Evolutionary conservation across 176 grass and related monocot genomes (phyloP).

Genomic region (Hyparrhenia diplandra): DNA sequence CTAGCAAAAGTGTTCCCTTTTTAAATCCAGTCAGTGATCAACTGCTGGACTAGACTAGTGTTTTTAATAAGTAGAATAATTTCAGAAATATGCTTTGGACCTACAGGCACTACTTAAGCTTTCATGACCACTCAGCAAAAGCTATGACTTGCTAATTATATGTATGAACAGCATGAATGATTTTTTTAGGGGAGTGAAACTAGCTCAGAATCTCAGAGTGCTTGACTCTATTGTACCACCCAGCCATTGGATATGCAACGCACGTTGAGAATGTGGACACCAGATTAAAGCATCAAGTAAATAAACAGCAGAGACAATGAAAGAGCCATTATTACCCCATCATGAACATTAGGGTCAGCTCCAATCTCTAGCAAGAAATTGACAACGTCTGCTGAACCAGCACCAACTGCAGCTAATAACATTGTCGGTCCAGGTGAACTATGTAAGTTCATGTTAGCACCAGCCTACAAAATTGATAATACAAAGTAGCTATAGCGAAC

Average conservation of each 20-base stretch:
- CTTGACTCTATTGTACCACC: background rate
- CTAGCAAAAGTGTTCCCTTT: background rate
- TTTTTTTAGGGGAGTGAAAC: background rate
- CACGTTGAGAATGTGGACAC: too few species aligned
- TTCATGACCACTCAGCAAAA: background rate
- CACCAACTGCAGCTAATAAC: slow-evolving; percentile 17
- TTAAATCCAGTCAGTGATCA: background rate
- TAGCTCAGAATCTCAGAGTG: background rate
- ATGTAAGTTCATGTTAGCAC: slow-evolving; percentile 37
- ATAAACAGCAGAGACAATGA: background rate
- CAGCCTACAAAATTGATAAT: slow-evolving; percentile 32
- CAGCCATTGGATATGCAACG: background rate
- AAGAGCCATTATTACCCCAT: background rate
- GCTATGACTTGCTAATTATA: background rate
- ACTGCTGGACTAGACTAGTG: background rate
- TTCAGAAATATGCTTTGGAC: background rate
- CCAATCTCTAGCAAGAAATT: slow-evolving; percentile 21
- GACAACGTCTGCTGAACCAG: slow-evolving; percentile 20
- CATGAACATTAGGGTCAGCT: slow-evolving; percentile 19
- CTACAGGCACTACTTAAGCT: background rate
- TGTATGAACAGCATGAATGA: background rate
- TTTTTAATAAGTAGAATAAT: background rate
- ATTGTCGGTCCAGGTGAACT: background rate
- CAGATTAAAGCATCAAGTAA: background rate
- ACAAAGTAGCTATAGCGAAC: background rate